These are phyloP conservation scores for Melanopsichium pennsylvanicum DNA, from an alignment of 1,284 basidiomycete genomes.

Conservation along the genomic window DNA sequence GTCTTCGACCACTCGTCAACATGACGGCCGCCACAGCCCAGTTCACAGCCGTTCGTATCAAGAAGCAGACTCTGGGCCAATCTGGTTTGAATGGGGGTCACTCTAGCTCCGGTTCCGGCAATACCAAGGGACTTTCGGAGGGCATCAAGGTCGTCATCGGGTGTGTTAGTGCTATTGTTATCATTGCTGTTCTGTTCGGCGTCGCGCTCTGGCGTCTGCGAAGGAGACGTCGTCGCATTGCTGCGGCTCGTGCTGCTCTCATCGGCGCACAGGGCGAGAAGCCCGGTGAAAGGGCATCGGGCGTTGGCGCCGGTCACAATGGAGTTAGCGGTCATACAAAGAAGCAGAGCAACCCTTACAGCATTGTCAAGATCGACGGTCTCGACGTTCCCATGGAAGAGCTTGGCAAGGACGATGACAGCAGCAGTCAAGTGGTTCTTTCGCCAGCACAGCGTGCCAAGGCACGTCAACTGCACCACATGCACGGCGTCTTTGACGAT, in stretches of 20 bases:
- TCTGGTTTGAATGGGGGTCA: slow-evolving; percentile 26
- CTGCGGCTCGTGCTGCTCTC: slow-evolving; percentile 34
- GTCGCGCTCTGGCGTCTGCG: slow-evolving; percentile 49
- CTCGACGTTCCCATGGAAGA: slow-evolving; percentile 38
- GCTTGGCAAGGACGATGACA: slow-evolving; percentile 44
- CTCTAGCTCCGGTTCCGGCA: slow-evolving; percentile 17
- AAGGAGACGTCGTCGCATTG: slow-evolving; percentile 29
- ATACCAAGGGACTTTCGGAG: slow-evolving; percentile 46
- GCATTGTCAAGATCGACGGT: slow-evolving; percentile 37
- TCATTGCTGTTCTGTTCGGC: slow-evolving; percentile 48
- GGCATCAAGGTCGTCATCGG: slow-evolving; percentile 57
- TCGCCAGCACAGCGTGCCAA: slow-evolving; percentile 50
- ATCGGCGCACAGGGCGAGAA: slow-evolving; percentile 27
- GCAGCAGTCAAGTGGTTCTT: slow-evolving; percentile 36
- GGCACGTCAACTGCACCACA: slow-evolving; percentile 45
- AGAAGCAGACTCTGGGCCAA: slow-evolving; percentile 50
- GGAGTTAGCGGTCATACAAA: slow-evolving; percentile 23
- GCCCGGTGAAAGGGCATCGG: background rate
- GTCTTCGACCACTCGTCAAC: slow-evolving; percentile 50
- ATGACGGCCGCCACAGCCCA: slow-evolving; percentile 44
- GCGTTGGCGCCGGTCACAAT: slow-evolving; percentile 3
- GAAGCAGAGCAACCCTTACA: slow-evolving; percentile 46
- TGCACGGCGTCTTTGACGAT: slow-evolving; percentile 51
- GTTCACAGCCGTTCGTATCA: slow-evolving; percentile 56
- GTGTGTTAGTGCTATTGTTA: slow-evolving; percentile 44